Evolutionary conservation across 192 early-diverging fungal species (phyloP), one percentile per base, ranked within the genome.

Genomic region (Backusella circina): DNA sequence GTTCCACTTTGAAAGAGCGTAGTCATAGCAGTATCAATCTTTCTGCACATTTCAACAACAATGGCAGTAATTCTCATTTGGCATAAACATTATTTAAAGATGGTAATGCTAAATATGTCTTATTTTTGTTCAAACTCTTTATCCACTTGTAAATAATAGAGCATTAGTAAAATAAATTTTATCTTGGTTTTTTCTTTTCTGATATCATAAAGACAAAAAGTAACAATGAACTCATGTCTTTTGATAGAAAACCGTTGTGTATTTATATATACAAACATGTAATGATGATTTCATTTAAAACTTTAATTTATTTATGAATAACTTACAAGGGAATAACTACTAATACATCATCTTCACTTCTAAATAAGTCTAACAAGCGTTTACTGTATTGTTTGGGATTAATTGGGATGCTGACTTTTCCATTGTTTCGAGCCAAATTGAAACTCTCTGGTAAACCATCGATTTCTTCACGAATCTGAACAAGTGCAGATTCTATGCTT

Each of bases 361-460:
- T 77, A 76, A 92, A 90, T 8, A 90, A 68, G 44, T 83, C 86
- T 15, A 79, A 82, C 1, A 88, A 74, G 51, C 79, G 80, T 73
- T 89, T 86, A 39, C 61, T 67, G 67, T 85, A 84, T 67, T 92
- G 91, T 72, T 90, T 91, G 30, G 79, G 75, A 71, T 85, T 85
- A 33, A 92, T 80, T 15, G 91, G 91, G 36, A 92, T 84, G 4
- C 50, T 74, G 36, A 86, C 81, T 47, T 88, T 86, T 32, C 90
- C 90, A 36, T 89, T 91, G 66, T 85, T 84, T 13, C 88, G 82
- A 2, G 85, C 71, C 12, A 92, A 39, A 0, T 75, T 67, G 75
- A 88, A 88, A 16, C 75, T 38, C 0, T 54, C 77, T 5, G 91
- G 88, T 0, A 92, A 41, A 28, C 80, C 84, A 67, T 90, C 91